Conservation (phyloP, 305 asterid genomes). For the Fraxinus xanthoxyloides region DNA sequence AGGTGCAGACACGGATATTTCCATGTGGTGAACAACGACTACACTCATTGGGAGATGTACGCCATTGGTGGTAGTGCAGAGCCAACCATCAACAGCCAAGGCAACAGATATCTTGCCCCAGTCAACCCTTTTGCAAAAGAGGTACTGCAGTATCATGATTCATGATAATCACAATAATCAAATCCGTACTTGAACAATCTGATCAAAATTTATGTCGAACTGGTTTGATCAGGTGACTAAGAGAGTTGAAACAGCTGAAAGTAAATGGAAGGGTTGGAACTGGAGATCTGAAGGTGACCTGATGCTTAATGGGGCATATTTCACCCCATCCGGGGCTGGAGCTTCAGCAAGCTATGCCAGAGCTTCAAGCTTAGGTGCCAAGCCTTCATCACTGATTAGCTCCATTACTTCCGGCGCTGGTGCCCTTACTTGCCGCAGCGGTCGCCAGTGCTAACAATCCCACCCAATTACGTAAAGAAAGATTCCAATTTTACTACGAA, state of each 20-base stretch:
- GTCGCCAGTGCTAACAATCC: slow-evolving; percentile 48
- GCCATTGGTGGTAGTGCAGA: slow-evolving; percentile 95
- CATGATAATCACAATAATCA: not conserved
- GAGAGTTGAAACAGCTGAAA: slow-evolving; percentile 61
- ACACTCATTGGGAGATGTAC: slow-evolving; percentile 98
- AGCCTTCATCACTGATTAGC: slow-evolving; percentile 71
- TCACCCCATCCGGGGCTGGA: slow-evolving; percentile 88
- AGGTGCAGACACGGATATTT: slow-evolving; percentile 95
- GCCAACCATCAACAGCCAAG: slow-evolving; percentile 98
- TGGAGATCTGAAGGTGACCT: slow-evolving; percentile 96
- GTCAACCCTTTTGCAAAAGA: slow-evolving; percentile 75
- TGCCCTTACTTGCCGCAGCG: slow-evolving; percentile 64
- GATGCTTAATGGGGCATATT: slow-evolving; percentile 90
- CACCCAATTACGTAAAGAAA: not conserved
- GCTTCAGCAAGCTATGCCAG: slow-evolving; percentile 84
- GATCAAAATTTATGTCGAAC: slow-evolving; percentile 11
- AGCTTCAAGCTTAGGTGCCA: slow-evolving; percentile 91
- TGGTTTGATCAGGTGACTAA: slow-evolving; percentile 65
- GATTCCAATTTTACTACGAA: not conserved
- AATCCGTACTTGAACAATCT: not conserved
- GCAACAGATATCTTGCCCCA: slow-evolving; percentile 90
- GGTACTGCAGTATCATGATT: slow-evolving; percentile 39
- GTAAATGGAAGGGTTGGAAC: slow-evolving; percentile 77
- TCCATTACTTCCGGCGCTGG: slow-evolving; percentile 78
- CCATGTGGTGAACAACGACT: slow-evolving; percentile 98